Conservation (phyloP, 2,329 filamentous ascomycete genomes). For the Talaromyces sp. region DNA sequence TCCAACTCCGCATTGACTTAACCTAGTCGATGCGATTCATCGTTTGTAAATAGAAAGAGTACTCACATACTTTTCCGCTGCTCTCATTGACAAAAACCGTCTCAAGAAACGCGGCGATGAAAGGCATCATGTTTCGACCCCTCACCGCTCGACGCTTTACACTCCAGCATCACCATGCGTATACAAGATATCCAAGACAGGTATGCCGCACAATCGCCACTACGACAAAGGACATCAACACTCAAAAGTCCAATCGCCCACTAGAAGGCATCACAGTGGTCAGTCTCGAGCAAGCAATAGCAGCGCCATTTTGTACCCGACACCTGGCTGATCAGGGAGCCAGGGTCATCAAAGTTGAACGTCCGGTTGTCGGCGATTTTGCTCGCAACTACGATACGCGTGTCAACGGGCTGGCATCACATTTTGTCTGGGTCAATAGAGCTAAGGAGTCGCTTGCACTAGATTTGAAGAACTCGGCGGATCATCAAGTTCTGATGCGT, state of each 20-base stretch:
- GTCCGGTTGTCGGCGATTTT: slow-evolving; percentile 50
- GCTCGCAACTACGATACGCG: slow-evolving; percentile 49
- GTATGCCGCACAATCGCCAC: neutral
- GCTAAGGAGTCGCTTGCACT: slow-evolving; percentile 52
- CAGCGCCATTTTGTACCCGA: slow-evolving; percentile 52
- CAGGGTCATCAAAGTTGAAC: slow-evolving; percentile 53
- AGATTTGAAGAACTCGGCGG: slow-evolving; percentile 43
- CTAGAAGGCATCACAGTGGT: slow-evolving; percentile 48
- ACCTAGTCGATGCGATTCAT: neutral
- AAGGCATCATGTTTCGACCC: neutral
- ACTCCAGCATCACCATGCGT: neutral
- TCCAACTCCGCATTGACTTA: neutral
- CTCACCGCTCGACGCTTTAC: neutral
- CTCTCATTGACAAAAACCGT: neutral
- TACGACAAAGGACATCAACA: neutral
- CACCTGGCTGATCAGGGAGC: slow-evolving; percentile 53
- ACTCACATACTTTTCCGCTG: too few species aligned
- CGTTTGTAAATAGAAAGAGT: too few species aligned
- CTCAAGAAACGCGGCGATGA: neutral
- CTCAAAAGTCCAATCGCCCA: slow-evolving; percentile 19
- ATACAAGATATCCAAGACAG: neutral
- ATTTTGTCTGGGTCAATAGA: slow-evolving; percentile 55
- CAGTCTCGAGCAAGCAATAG: slow-evolving; percentile 52
- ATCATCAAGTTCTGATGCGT: slow-evolving; percentile 42
- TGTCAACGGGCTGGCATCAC: slow-evolving; percentile 48